Conservation (phyloP, 768 basidiomycete species). For the Serendipita indica region DNA sequence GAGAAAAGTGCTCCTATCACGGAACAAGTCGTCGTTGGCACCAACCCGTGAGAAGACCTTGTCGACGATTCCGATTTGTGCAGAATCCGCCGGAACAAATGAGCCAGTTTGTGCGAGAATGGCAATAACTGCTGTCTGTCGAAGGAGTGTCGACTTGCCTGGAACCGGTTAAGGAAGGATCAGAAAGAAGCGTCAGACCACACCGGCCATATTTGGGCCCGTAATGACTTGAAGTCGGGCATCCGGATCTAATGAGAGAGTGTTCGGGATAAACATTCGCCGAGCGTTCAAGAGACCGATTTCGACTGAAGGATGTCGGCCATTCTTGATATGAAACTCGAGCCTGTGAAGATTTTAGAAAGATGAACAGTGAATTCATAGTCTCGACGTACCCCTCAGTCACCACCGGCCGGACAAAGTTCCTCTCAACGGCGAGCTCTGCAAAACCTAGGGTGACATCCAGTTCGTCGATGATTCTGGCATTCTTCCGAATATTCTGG, state of each 20-base stretch:
- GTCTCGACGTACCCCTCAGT: slow-evolving; percentile 43
- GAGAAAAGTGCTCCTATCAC: slow-evolving; percentile 94
- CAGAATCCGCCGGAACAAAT: slow-evolving; percentile 80
- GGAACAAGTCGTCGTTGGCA: slow-evolving; percentile 86
- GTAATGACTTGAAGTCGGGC: slow-evolving; percentile 74
- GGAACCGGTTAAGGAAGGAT: not conserved
- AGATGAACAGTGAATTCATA: not conserved
- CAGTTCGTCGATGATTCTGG: slow-evolving; percentile 69
- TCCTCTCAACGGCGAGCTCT: slow-evolving; percentile 59
- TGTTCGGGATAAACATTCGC: slow-evolving; percentile 75
- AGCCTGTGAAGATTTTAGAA: slow-evolving; percentile 23
- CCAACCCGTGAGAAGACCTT: slow-evolving; percentile 88
- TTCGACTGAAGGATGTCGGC: slow-evolving; percentile 89
- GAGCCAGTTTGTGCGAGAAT: slow-evolving; percentile 87
- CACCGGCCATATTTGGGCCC: slow-evolving; percentile 87
- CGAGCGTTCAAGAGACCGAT: slow-evolving; percentile 60
- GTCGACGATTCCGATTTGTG: slow-evolving; percentile 74
- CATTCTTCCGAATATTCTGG: slow-evolving; percentile 49
- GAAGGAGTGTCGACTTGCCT: slow-evolving; percentile 77
- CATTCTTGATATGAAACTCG: slow-evolving; percentile 54
- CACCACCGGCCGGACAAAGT: slow-evolving; percentile 56
- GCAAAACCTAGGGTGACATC: slow-evolving; percentile 77
- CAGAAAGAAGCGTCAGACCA: not conserved
- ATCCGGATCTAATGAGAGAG: slow-evolving; percentile 41
- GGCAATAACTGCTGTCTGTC: slow-evolving; percentile 78